These are phyloP conservation scores for Talaromyces atroroseus DNA, from an alignment of 2,329 filamentous ascomycete genomes.

Conservation along the genomic window DNA sequence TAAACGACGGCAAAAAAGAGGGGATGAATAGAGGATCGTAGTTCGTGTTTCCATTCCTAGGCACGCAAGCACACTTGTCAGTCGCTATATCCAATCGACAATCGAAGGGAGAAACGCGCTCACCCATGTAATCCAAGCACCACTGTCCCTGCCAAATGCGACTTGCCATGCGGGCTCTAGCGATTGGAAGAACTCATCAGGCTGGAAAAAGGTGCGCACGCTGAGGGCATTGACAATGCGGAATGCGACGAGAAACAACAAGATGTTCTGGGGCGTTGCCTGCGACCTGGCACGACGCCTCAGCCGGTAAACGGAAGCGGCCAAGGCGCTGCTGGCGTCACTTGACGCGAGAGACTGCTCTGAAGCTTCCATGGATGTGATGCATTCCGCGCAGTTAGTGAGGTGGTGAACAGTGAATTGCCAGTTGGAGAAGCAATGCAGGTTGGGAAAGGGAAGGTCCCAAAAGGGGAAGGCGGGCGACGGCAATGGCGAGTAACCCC, in stretches of 20 bases:
- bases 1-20: conserved; percentile 75
- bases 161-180: conserved; percentile 91
- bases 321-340: conserved; percentile 6
- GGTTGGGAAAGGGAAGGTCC: conserved; percentile 3
- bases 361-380: conserved; percentile 16
- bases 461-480: conserved; percentile 1
- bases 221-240: conserved; percentile 74
- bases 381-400: conserved; percentile 3
- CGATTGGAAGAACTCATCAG: conserved; percentile 95
- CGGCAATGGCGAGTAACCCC: conserved; percentile 10
- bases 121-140: conserved; percentile 96
- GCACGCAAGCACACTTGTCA: conserved; percentile 1
- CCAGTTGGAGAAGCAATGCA: background rate
- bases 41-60: conserved; percentile 85
- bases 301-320: conserved; percentile 2
- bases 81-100: conserved; percentile 7
- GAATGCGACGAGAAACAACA: conserved; percentile 54
- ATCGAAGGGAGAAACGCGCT: conserved; percentile 23
- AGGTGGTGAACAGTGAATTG: background rate
- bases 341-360: conserved; percentile 14
- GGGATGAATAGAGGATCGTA: conserved; percentile 91
- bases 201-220: conserved; percentile 89
- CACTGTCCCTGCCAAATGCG: conserved; percentile 69
- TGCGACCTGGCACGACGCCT: conserved; percentile 9
- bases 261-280: conserved; percentile 19